Evolutionary conservation across 805 yeast species (phyloP).

Genomic region (Wickerhamomyces hampshirensis): DNA sequence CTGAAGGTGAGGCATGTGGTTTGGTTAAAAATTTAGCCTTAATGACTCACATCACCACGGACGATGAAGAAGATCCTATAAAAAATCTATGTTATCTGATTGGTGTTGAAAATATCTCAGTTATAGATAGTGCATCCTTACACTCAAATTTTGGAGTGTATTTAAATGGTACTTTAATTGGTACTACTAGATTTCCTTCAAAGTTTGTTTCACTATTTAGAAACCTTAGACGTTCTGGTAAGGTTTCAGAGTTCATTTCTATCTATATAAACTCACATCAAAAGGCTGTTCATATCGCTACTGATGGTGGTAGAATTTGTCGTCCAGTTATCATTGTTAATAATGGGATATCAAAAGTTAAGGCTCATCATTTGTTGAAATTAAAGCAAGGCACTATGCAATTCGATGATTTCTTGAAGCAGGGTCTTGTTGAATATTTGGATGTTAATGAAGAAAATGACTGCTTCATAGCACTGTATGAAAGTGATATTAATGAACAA

Average conservation of each 20-base stretch:
- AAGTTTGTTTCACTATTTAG: conserved; percentile 78
- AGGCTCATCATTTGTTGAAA: conserved; percentile 59
- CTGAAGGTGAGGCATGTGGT: conserved; percentile 99
- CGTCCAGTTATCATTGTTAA: conserved; percentile 90
- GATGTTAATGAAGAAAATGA: conserved; percentile 98
- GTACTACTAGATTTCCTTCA: conserved; percentile 83
- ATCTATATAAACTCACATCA: conserved; percentile 89
- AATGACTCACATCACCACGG: conserved; percentile 98
- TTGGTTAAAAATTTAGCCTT: conserved; percentile 93
- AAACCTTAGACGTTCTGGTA: conserved; percentile 74
- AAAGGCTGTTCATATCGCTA: conserved; percentile 91
- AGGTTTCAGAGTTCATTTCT: conserved; percentile 84
- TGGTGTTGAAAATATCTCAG: conserved; percentile 85
- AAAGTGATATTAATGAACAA: conserved; percentile 47
- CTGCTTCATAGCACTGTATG: conserved; percentile 86
- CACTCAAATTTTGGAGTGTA: conserved; percentile 82
- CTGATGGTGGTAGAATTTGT: conserved; percentile 98
- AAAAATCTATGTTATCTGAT: conserved; percentile 67
- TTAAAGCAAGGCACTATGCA: conserved; percentile 66
- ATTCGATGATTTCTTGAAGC: conserved; percentile 85
- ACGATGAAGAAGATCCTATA: conserved; percentile 92
- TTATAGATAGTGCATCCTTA: conserved; percentile 77
- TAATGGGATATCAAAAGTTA: conserved; percentile 64
- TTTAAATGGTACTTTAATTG: conserved; percentile 91
- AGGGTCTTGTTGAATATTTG: conserved; percentile 89